Base-by-base conservation (phyloP, 805 yeast genomes). In the Teunomyces lycoperdinae region DNA sequence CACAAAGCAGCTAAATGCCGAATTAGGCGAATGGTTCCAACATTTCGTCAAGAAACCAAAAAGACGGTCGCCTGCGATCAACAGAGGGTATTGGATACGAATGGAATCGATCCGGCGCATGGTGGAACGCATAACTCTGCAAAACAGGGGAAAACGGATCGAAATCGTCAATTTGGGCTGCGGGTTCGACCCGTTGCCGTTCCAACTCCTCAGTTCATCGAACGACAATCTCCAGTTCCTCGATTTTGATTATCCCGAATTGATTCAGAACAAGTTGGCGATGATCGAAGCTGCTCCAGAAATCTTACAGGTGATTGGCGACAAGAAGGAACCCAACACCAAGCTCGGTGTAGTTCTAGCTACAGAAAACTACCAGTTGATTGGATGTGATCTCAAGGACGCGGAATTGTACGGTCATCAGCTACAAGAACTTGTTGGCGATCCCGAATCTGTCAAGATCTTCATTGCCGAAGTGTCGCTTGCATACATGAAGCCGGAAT, bases 401-500 rank as follows among this genome's bases (percentile, higher is more conserved):
- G 53, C 61, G 2, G 54, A 55, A 1, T 54, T 74, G 5, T 83
- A 78, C 49, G 51, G 64, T 14, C 41, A 50, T 6, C 66, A 63
- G 45, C 46, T 77, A 39, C 43, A 55, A 3, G 26, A 47, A 2
- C 53, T 73, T 10, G 59, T 66, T 8, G 42, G n/a, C 24, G 51
- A 58, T 44, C 17, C 57, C 50, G 55, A 66, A n/a, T 56, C 71
- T 2, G 66, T 76, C 4, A 80, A 76, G 41, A 72, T 87, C 2
- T 88, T 85, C 58, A 74, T 89, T 34, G 92, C 95, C 1, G 96
- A 87, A 61, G 95, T 88, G 3, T 87, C 95, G 0, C 65, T 88
- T 47, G 90, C 92, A 0, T 88, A 87, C 61, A 87, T 88, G 94
- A 70, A 74, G 33, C 83, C 86, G 9, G 73, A 73, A 32, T 72